Evolutionary conservation across 805 yeast species (phyloP).

Genomic region (Phaffomyces opuntiae): DNA sequence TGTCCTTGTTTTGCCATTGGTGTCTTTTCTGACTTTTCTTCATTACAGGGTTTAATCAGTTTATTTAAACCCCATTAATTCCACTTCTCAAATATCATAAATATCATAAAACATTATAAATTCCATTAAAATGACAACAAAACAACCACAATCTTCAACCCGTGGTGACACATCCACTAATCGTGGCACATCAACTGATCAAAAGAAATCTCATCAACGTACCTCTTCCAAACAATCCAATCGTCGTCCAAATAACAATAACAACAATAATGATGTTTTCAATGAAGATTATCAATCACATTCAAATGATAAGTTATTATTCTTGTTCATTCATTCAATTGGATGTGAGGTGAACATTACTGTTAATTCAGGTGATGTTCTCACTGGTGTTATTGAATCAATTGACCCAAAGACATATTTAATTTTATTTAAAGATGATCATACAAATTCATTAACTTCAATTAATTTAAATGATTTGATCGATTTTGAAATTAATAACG

Average conservation of each 20-base stretch:
- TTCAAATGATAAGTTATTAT: slow-evolving; percentile 46
- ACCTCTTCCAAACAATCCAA: slow-evolving; percentile 11
- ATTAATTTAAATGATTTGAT: slow-evolving; percentile 30
- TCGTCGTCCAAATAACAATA: slow-evolving; percentile 5
- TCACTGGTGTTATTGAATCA: slow-evolving; percentile 52
- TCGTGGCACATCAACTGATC: neutral
- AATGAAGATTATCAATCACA: slow-evolving; percentile 23
- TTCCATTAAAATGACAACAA: slow-evolving; percentile 2
- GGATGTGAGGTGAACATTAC: slow-evolving; percentile 55
- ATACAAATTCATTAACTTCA: slow-evolving; percentile 9
- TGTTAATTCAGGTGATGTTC: slow-evolving; percentile 52
- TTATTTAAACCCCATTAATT: no score
- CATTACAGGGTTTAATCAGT: no score
- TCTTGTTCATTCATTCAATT: slow-evolving; percentile 48
- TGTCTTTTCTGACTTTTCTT: no score
- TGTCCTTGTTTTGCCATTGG: no score
- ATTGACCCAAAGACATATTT: slow-evolving; percentile 41
- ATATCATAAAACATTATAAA: no score
- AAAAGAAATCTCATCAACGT: slow-evolving; percentile 11
- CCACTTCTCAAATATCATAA: no score
- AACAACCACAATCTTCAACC: slow-evolving; percentile 1
- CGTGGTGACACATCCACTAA: neutral
- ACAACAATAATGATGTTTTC: slow-evolving; percentile 6
- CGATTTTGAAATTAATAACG: slow-evolving; percentile 31
- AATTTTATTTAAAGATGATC: slow-evolving; percentile 26